Evolutionary conservation across 192 early-diverging fungal species (phyloP).

Genomic region (Phycomyces blakesleeanus): DNA sequence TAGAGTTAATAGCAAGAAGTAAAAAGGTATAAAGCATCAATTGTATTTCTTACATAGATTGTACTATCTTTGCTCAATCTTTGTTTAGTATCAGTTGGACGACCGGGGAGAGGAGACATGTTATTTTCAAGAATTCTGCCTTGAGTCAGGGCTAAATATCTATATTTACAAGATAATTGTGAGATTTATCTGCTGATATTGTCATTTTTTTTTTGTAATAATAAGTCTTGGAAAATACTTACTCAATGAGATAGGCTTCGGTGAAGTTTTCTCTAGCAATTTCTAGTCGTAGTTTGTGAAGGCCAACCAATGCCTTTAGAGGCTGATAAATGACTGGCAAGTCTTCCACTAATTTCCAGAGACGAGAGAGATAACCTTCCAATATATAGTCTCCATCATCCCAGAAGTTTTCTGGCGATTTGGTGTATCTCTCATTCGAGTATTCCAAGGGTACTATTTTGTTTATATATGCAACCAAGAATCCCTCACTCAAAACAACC

Average conservation of each 20-base stretch:
- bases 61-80: neutral
- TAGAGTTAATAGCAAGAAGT: too few species aligned
- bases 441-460: slow-evolving; percentile 10
- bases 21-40: too few species aligned
- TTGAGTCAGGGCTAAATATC: neutral
- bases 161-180: neutral
- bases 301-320: slow-evolving; percentile 2
- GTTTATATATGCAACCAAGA: slow-evolving; percentile 6
- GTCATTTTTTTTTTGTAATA: neutral
- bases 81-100: neutral
- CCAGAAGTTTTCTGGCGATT: neutral
- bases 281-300: slow-evolving; percentile 12
- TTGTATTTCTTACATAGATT: neutral
- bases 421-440: neutral
- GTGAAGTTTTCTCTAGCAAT: slow-evolving; percentile 8
- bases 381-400: slow-evolving; percentile 5
- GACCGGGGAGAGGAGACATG: neutral
- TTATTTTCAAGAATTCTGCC: neutral
- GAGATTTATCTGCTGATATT: too few species aligned
- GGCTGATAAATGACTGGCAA: slow-evolving; percentile 8
- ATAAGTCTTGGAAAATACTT: neutral
- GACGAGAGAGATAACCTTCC: neutral
- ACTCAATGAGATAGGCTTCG: slow-evolving; percentile 13
- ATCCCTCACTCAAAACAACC: neutral
- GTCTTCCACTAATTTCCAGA: neutral